These are phyloP conservation scores for Hortaea sp. DNA, from an alignment of 2,329 filamentous ascomycete genomes.

Conservation along the genomic window DNA sequence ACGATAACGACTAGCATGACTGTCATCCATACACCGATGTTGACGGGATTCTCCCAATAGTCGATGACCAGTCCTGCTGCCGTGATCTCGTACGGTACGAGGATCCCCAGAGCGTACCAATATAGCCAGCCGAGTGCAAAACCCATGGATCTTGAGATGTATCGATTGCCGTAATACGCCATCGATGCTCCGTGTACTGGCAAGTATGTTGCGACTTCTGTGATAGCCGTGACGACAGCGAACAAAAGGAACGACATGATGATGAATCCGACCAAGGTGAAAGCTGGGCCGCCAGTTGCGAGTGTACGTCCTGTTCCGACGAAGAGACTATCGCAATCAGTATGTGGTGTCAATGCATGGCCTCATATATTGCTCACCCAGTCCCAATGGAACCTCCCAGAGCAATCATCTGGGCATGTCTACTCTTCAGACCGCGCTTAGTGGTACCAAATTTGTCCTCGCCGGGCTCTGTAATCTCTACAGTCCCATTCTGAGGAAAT, in stretches of 20 bases:
- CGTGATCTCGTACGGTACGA: conserved; percentile 28
- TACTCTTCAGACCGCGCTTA: conserved; percentile 30
- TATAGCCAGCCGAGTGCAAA: conserved; percentile 38
- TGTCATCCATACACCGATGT: conserved; percentile 30
- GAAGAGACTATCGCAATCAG: conserved; percentile 21
- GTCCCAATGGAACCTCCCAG: conserved; percentile 22
- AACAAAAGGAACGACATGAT: conserved; percentile 35
- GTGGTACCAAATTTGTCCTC: conserved; percentile 26
- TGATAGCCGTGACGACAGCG: conserved; percentile 38
- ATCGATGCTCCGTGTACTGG: conserved; percentile 44
- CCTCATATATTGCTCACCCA: not conserved
- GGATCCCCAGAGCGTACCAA: conserved; percentile 30
- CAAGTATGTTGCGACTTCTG: conserved; percentile 51
- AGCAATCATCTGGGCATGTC: conserved; percentile 28
- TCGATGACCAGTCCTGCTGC: conserved; percentile 26
- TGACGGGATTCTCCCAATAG: conserved; percentile 28
- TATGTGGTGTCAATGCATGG: conserved; percentile 10
- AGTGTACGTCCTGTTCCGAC: conserved; percentile 29
- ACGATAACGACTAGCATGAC: conserved; percentile 31
- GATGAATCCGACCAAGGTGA: conserved; percentile 32
- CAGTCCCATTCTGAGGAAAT: no score
- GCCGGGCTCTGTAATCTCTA: not conserved
- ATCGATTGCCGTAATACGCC: conserved; percentile 38
- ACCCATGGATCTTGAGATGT: conserved; percentile 33
- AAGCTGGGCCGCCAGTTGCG: conserved; percentile 29